phyloP scores from a whole-genome alignment of 106 monocot species.

The Gastrodia elata region DNA sequence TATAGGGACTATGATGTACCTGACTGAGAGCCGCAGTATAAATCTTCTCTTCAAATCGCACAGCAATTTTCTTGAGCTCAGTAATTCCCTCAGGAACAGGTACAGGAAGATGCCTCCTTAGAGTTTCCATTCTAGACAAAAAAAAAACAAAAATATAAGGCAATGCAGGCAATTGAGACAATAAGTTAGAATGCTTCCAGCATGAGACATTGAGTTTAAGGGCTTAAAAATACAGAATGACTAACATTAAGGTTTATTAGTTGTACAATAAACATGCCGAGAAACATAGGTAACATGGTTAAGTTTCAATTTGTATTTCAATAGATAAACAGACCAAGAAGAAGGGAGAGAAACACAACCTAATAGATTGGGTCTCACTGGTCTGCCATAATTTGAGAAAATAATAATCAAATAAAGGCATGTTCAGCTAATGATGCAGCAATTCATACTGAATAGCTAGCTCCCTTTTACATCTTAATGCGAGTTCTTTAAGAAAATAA shows the following conservation, averaged over 20 bases:
- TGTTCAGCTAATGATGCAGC: background rate
- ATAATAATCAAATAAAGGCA: background rate
- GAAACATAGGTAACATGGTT: background rate
- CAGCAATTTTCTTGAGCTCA: conserved; percentile 72
- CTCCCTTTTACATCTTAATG: too few relatives aligned
- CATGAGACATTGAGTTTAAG: background rate
- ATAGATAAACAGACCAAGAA: too few relatives aligned
- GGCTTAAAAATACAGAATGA: background rate
- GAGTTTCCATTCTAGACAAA: conserved; percentile 69
- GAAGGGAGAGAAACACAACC: background rate
- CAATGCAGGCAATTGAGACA: background rate
- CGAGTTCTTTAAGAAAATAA: too few relatives aligned
- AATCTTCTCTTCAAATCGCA: conserved; percentile 83
- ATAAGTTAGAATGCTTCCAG: background rate
- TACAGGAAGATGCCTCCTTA: conserved; percentile 61
- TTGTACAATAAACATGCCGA: background rate
- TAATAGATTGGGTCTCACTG: background rate
- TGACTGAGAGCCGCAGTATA: conserved; percentile 57
- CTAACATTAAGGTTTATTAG: background rate
- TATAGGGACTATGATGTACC: conserved; percentile 24
- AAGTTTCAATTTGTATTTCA: background rate
- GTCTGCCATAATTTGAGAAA: background rate
- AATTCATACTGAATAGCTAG: background rate
- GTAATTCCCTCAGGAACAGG: conserved; percentile 48
- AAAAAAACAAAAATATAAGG: background rate